Base-by-base conservation (phyloP, 2,329 filamentous ascomycete species). In the Trichoderma arundinaceum region DNA sequence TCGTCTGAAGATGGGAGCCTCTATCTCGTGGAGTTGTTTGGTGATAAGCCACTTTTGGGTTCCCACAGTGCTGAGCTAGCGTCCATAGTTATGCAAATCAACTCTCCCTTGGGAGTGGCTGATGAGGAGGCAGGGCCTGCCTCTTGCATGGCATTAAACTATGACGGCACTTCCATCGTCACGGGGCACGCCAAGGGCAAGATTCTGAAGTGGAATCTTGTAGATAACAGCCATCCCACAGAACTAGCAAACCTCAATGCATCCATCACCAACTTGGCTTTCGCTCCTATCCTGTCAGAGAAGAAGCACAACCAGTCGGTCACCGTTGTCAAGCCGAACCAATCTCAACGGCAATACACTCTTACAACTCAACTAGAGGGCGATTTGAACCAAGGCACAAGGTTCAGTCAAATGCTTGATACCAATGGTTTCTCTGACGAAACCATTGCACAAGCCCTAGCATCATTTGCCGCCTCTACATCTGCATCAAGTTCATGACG, bases 131-230 rank as follows among this genome's bases (percentile, higher is more conserved):
- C 72, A 19, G 92, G 91, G 12, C 82, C 86, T 12, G 86, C 86
- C 4, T 84, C 88, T 28, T 91, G 90, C 72, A 75, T 97, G 65
- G 85, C 86, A 19, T 78, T 96, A 61, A 94, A 87, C 73, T 94
- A 95, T 77, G 94, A 97, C 75, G 91, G 92, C 32, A 93, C 90
- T 49, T 86, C 83, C 7, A 80, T 97, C 22, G 77, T 97, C 32
- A 93, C 93, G 3, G 94, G 94, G 6, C 94, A 98, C 73, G 81
- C 86, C 17, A 90, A 86, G 71, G 94, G 94, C 58, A 91, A 91
- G 72, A 84, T 97, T 46, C 80, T 92, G 38, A 83, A 85, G 62
- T 98, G 94, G 94, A 92, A 92, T 74, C 83, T 94, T 32, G 87
- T 88, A 43, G 88, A 89, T 69, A 86, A 87, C 67, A 87, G 86